These are phyloP conservation scores for Hirschioporus abietinus DNA, from an alignment of 768 basidiomycete species.

Conservation along the genomic window DNA sequence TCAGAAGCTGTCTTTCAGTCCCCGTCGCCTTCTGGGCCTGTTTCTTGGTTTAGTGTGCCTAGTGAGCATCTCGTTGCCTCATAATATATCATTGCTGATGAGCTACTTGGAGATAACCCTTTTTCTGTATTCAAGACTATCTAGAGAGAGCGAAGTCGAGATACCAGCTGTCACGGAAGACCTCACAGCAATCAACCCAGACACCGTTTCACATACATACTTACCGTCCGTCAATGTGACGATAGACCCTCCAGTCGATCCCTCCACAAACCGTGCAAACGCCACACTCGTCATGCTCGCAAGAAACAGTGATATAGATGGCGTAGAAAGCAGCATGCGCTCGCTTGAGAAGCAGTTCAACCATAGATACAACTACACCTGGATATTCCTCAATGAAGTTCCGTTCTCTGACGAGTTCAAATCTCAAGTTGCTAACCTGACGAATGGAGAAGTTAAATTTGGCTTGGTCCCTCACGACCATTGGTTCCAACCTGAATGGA, in stretches of 20 bases:
- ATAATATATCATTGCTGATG: neutral
- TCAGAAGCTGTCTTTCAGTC: neutral
- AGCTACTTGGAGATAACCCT: neutral
- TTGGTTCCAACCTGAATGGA: conserved; percentile 67
- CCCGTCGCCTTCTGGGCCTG: neutral
- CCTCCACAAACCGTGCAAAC: conserved; percentile 27
- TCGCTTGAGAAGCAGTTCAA: conserved; percentile 43
- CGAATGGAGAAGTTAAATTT: conserved; percentile 35
- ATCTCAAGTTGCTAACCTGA: conserved; percentile 51
- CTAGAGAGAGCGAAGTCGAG: neutral
- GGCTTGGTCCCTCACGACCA: conserved; percentile 39
- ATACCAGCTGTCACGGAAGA: neutral
- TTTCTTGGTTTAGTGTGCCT: neutral
- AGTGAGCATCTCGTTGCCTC: neutral
- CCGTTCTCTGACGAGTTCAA: conserved; percentile 35
- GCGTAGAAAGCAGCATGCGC: conserved; percentile 32
- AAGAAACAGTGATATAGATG: conserved; percentile 24
- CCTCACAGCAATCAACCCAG: neutral
- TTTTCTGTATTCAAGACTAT: neutral
- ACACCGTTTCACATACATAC: neutral
- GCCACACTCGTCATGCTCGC: conserved; percentile 40
- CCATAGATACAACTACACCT: conserved; percentile 39
- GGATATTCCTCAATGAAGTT: conserved; percentile 44
- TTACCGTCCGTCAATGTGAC: neutral
- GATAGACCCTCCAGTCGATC: neutral